These are phyloP conservation scores for Globisporangium parvum DNA, from an alignment of 352 stramenopile species.

Conservation along the genomic window DNA sequence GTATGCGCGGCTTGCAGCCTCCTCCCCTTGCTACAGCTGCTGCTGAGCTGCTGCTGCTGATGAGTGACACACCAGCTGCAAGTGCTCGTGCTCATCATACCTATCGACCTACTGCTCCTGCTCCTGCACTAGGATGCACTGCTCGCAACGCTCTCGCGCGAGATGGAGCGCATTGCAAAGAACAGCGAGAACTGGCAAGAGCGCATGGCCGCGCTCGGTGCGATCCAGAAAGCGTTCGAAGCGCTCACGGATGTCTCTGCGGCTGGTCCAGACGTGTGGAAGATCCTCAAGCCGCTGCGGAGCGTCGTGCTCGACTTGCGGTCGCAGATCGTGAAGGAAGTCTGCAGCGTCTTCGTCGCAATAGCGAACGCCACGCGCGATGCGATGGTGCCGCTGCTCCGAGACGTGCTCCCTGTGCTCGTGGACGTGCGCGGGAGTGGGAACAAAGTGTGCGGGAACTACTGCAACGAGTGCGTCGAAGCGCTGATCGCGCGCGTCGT, in stretches of 20 bases:
- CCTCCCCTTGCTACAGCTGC: too few relatives aligned
- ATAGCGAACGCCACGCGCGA: constrained; percentile 65
- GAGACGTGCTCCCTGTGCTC: constrained; percentile 64
- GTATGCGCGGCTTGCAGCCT: background rate
- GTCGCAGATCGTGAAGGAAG: constrained; percentile 85
- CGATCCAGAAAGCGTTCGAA: constrained; percentile 70
- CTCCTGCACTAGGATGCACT: constrained; percentile 24
- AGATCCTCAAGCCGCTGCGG: constrained; percentile 66
- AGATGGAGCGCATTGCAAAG: constrained; percentile 77
- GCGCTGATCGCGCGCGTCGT: constrained; percentile 55
- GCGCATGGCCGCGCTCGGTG: constrained; percentile 49
- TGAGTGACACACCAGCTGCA: background rate
- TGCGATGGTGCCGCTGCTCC: constrained; percentile 71
- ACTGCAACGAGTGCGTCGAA: constrained; percentile 77
- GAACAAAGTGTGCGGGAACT: constrained; percentile 79
- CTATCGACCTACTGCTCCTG: background rate
- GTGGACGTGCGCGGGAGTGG: constrained; percentile 75
- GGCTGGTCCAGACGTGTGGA: constrained; percentile 54
- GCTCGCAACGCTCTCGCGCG: constrained; percentile 28
- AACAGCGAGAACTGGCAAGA: constrained; percentile 82
- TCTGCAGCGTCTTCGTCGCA: constrained; percentile 51
- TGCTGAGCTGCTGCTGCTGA: background rate
- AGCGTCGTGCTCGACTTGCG: constrained; percentile 69
- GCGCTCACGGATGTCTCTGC: constrained; percentile 34
- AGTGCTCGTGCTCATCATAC: background rate